These are phyloP conservation scores for Borealophlyctis nickersoniae DNA, from an alignment of 192 early-diverging fungal genomes.

Conservation along the genomic window DNA sequence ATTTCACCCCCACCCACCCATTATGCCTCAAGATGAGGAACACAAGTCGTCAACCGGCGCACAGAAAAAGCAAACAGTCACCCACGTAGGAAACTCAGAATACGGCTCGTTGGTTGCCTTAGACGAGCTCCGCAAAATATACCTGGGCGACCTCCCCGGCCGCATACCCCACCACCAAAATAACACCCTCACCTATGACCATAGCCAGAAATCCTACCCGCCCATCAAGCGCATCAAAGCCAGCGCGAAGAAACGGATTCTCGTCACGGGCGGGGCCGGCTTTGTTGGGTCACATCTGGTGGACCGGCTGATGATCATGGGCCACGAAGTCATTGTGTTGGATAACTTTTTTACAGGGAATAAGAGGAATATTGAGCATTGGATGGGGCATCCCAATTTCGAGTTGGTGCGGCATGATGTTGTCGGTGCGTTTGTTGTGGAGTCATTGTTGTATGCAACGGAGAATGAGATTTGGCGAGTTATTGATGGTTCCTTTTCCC, in stretches of 20 bases:
- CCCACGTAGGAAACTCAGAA: slow-evolving; percentile 5
- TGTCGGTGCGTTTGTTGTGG: slow-evolving; percentile 56
- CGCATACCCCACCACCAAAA: not conserved
- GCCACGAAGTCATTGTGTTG: slow-evolving; percentile 73
- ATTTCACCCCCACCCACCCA: no score
- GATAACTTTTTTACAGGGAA: slow-evolving; percentile 83
- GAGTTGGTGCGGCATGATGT: slow-evolving; percentile 80
- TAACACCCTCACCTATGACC: slow-evolving; percentile 14
- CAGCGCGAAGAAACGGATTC: slow-evolving; percentile 62
- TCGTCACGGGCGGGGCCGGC: slow-evolving; percentile 85
- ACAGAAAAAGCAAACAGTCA: not conserved
- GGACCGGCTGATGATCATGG: slow-evolving; percentile 77
- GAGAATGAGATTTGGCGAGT: no score
- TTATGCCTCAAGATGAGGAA: no score
- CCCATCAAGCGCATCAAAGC: slow-evolving; percentile 54
- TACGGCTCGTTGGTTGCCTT: slow-evolving; percentile 20
- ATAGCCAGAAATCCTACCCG: slow-evolving; percentile 39
- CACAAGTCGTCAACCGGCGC: no score
- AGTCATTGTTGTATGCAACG: no score
- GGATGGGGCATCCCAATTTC: slow-evolving; percentile 80
- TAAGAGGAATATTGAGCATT: slow-evolving; percentile 75
- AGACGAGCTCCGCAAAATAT: slow-evolving; percentile 26
- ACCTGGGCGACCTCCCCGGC: slow-evolving; percentile 18
- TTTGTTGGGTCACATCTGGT: slow-evolving; percentile 84
- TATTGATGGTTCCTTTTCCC: no score